A percentile compares a stretch with the other conserved stretches of the same genome.
Evolutionary conservation across 108 stramenopile genomes (phyloP).

Genomic region (Cyclostephanos tholiformis): DNA sequence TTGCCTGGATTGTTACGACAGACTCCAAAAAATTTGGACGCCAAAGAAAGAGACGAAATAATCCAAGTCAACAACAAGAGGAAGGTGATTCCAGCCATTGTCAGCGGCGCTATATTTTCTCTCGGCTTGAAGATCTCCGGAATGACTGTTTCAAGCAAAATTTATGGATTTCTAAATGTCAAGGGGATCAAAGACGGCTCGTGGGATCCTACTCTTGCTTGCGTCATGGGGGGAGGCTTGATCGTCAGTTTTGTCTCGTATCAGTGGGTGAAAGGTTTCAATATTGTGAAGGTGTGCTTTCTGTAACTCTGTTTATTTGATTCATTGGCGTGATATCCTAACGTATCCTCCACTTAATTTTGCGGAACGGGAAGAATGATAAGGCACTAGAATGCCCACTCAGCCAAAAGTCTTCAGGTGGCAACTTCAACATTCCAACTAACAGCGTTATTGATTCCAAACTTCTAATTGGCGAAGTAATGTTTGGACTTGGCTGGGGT

Average conservation of each 20-base stretch:
- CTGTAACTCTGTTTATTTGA: neutral
- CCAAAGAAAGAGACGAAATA: conserved; percentile 24
- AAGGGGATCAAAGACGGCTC: conserved; percentile 52
- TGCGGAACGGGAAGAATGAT: conserved; percentile 15
- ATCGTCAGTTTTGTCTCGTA: conserved; percentile 62
- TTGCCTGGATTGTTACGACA: conserved; percentile 22
- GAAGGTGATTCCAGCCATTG: conserved; percentile 40
- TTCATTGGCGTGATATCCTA: neutral
- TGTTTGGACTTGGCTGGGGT: conserved; percentile 71
- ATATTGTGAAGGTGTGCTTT: conserved; percentile 38
- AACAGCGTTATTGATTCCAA: conserved; percentile 55
- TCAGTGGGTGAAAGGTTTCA: conserved; percentile 59
- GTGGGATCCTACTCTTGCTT: conserved; percentile 82
- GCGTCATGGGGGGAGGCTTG: conserved; percentile 81
- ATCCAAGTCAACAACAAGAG: conserved; percentile 31
- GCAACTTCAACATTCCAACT: conserved; percentile 49
- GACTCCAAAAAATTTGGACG: conserved; percentile 17
- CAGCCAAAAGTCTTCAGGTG: conserved; percentile 27
- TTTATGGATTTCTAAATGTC: conserved; percentile 71
- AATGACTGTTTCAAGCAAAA: conserved; percentile 71
- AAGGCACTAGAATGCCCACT: conserved; percentile 45
- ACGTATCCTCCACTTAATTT: neutral
- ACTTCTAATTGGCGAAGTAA: conserved; percentile 50
- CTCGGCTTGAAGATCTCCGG: conserved; percentile 64
- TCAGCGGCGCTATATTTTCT: conserved; percentile 31